Percentiles rank a stretch among this genome's conserved stretches.
Evolutionary conservation across 148 eudicot species (phyloP).

Genomic region (Chenopodium berlandieri): DNA sequence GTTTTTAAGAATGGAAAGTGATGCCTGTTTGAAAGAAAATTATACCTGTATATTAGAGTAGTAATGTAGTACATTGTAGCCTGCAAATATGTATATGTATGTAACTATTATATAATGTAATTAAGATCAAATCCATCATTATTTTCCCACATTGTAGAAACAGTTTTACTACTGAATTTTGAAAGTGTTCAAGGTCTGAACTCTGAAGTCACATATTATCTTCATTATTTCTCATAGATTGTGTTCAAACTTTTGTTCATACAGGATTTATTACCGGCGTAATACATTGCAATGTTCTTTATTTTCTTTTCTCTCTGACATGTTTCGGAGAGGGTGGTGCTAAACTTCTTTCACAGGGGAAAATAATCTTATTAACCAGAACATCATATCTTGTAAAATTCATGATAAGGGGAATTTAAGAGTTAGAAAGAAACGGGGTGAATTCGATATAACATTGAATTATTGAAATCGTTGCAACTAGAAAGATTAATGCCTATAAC

Average conservation of each 20-base stretch:
- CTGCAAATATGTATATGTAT: not conserved
- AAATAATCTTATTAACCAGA: not conserved
- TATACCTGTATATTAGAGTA: not conserved
- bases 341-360: not conserved
- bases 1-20: not conserved
- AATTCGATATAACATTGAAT: conserved; percentile 3
- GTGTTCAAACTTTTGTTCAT: not conserved
- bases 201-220: no score
- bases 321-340: no score
- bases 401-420: not conserved
- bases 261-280: not conserved
- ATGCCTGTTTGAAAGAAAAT: not conserved
- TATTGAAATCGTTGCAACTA: conserved; percentile 15
- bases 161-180: no score
- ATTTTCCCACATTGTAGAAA: no score
- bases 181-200: no score
- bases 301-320: no score
- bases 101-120: no score
- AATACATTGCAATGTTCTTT: not conserved
- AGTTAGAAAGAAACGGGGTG: not conserved
- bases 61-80: no score
- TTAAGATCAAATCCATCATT: no score
- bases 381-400: not conserved
- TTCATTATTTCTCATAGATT: no score
- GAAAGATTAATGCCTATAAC: not conserved